Evolutionary conservation across 176 grass and related monocot genomes (phyloP).

Genomic region (Triticum dicoccoides): DNA sequence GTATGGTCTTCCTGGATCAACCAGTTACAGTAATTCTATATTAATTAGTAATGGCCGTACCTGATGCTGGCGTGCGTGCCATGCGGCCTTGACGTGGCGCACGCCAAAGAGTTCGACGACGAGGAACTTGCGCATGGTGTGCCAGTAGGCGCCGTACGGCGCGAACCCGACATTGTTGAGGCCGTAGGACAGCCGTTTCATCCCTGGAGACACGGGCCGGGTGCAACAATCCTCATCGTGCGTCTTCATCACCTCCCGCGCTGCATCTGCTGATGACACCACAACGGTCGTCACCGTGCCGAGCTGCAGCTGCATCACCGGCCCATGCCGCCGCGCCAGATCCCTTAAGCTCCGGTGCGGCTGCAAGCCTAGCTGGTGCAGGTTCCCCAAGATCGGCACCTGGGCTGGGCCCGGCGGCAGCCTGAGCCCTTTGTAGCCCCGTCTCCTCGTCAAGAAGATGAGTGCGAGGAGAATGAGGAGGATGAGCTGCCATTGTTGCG

Average conservation of each 20-base stretch:
- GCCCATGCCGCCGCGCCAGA: conserved; percentile 32
- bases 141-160: conserved; percentile 44
- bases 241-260: conserved; percentile 38
- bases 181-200: not conserved
- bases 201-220: conserved; percentile 19
- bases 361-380: conserved; percentile 40
- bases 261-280: conserved; percentile 40
- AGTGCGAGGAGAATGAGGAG: not conserved
- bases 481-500: not conserved
- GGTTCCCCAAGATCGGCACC: conserved; percentile 38
- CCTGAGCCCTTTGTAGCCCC: not conserved
- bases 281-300: conserved; percentile 40
- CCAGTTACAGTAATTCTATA: too few species aligned
- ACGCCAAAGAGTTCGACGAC: conserved; percentile 37
- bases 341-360: conserved; percentile 39
- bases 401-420: conserved; percentile 39
- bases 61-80: not conserved
- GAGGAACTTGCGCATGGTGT: conserved; percentile 45
- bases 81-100: conserved; percentile 45
- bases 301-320: conserved; percentile 43
- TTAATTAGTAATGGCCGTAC: too few species aligned
- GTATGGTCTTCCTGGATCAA: too few species aligned
- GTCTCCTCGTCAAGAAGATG: not conserved
- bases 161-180: conserved; percentile 32
- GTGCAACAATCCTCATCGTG: conserved; percentile 40